phyloP scores from a whole-genome alignment of 306 rosid genomes.

The Cucumis melo region DNA sequence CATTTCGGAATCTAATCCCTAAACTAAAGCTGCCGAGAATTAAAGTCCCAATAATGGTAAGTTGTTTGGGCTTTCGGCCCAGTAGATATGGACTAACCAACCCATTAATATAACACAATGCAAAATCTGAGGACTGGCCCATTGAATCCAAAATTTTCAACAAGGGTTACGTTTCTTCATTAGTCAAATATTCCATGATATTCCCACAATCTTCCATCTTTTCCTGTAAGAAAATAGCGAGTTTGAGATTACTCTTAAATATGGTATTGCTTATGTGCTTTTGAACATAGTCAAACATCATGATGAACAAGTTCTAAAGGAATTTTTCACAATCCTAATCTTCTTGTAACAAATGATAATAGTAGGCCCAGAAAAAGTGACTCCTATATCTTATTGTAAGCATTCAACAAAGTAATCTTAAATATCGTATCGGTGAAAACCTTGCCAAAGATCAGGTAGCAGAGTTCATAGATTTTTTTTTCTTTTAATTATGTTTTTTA shows the following conservation, averaged over 20 bases:
- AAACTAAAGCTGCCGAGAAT: neutral
- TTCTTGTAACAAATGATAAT: no score
- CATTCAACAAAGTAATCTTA: no score
- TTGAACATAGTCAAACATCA: neutral
- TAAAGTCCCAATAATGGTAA: neutral
- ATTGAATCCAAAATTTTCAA: slow-evolving; percentile 1
- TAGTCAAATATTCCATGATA: neutral
- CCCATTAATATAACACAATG: neutral
- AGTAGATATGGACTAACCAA: neutral
- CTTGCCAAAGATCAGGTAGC: neutral
- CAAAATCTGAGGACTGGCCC: neutral
- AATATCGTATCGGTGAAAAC: no score
- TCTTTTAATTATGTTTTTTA: no score
- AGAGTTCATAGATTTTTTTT: neutral
- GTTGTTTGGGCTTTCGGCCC: neutral
- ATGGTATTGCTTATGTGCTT: neutral
- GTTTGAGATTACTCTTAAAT: neutral
- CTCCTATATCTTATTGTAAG: no score
- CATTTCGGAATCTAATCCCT: neutral
- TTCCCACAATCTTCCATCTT: neutral
- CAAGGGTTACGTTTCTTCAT: neutral
- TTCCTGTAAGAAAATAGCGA: neutral
- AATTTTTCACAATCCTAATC: neutral
- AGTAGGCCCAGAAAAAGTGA: no score
- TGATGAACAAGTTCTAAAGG: neutral